These are phyloP conservation scores for Aspergillus sojae DNA, from an alignment of 2,329 filamentous ascomycete species.

Conservation along the genomic window DNA sequence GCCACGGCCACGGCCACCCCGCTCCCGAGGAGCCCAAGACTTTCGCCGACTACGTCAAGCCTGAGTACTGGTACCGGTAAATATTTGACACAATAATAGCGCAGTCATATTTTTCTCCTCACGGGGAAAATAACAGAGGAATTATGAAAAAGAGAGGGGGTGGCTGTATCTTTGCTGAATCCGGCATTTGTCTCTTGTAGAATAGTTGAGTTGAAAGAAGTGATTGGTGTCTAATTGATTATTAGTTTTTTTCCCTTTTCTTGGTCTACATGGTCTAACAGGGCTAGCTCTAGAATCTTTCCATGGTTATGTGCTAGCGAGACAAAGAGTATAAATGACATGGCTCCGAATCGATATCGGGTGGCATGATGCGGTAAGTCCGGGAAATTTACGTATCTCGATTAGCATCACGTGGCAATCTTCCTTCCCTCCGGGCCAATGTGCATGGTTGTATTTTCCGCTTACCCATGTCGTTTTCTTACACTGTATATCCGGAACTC, in stretches of 20 bases:
- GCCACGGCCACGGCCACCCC: conserved; percentile 45
- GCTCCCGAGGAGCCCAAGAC: conserved; percentile 84
- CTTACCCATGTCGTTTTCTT: not conserved
- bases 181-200: conserved; percentile 25
- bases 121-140: not conserved
- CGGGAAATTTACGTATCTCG: not conserved
- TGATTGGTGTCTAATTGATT: conserved; percentile 19
- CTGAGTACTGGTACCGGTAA: conserved; percentile 80
- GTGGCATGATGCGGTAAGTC: conserved; percentile 8
- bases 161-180: conserved; percentile 19
- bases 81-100: conserved; percentile 27
- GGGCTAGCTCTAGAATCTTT: not conserved
- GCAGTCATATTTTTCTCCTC: conserved; percentile 15
- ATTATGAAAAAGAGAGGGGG: not conserved
- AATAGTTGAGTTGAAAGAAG: conserved; percentile 26
- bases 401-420: not conserved
- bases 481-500: not conserved
- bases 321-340: not conserved
- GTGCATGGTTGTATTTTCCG: not conserved
- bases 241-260: conserved; percentile 16
- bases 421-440: not conserved
- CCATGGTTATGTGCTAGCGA: not conserved
- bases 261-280: not conserved
- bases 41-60: conserved; percentile 93
- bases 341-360: not conserved